Base-by-base conservation (phyloP, 495 filamentous ascomycete genomes). In the Penicillium daleae region DNA sequence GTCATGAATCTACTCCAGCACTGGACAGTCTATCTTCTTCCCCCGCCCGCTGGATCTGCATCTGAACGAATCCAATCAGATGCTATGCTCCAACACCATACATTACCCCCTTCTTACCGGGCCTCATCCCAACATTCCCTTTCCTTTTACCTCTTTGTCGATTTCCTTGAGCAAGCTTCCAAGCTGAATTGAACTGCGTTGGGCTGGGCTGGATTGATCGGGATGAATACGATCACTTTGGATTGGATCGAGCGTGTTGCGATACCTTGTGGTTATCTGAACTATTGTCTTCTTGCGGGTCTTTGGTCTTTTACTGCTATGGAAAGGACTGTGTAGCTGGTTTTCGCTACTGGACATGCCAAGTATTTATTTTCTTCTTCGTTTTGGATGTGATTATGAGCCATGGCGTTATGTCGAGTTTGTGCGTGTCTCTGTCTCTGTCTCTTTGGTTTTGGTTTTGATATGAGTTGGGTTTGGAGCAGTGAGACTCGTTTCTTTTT, bases 341-440 rank as follows among this genome's bases (percentile, higher is more conserved):
- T n/a, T n/a, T n/a, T n/a, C n/a, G n/a, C n/a, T n/a, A n/a, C n/a
- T n/a, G n/a, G n/a, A n/a, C n/a, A n/a, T n/a, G n/a, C 40, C 40
- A 17, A 1, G 10, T 35, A 12, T 35, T 9, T 33, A 1, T 56
- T 58, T 54, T 48, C 15, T 51, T 58, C 50, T 40, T 22, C 31
- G n/a, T 59, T 42, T 42, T 46, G 59, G 59, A 66, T 53, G 55
- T 50, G 56, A 62, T 66, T 61, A 65, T 27, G 60, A 66, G 56
- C 59, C 29, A 59, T 51, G 64, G 64, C 64, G 64, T 66, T 62
- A 62, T 51, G 64, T 51, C 40, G 49, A 48, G 51, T 50, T 12
- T 56, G 7, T 33, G 46, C 10, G 0, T 40, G 6, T 8, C 13
- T 21, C 5, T 19, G 8, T 24, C 27, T 17, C 22, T 17, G 10